phyloP scores from a whole-genome alignment of 2,329 filamentous ascomycete genomes.

The Colletotrichum sp. region DNA sequence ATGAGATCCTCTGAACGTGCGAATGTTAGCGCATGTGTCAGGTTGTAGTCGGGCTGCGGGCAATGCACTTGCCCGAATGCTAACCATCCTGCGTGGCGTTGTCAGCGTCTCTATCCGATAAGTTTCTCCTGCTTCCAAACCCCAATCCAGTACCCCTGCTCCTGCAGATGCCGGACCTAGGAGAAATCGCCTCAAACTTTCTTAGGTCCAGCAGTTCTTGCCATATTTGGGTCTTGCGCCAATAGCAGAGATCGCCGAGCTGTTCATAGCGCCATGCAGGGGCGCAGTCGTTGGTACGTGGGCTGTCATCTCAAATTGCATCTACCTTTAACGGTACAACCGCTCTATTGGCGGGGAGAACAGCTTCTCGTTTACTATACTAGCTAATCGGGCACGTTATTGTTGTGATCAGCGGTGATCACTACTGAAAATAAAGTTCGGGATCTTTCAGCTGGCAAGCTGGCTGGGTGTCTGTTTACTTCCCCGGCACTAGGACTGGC shows the following conservation, averaged over 20 bases:
- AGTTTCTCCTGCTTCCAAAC: neutral
- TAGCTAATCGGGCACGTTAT: neutral
- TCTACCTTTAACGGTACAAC: neutral
- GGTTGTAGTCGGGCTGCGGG: neutral
- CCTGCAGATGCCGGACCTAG: neutral
- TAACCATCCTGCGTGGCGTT: slow-evolving; percentile 1
- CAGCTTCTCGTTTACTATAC: neutral
- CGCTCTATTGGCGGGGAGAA: neutral
- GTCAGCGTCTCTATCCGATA: neutral
- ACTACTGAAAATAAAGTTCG: neutral
- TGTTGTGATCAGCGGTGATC: neutral
- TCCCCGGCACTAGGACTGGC: neutral
- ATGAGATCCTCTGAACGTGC: neutral
- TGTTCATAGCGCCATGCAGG: slow-evolving; percentile 4
- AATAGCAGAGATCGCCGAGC: neutral
- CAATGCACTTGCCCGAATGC: neutral
- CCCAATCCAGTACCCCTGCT: neutral
- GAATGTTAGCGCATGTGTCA: neutral
- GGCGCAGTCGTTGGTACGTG: neutral
- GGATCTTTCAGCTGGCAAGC: neutral
- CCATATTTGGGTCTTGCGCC: neutral
- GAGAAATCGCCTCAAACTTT: neutral
- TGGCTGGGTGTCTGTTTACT: neutral
- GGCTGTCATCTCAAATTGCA: slow-evolving; percentile 1
- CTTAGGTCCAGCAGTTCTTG: neutral